Evolutionary conservation across 169 alveolate genomes (phyloP).

Genomic region (Cryptosporidium baileyi): DNA sequence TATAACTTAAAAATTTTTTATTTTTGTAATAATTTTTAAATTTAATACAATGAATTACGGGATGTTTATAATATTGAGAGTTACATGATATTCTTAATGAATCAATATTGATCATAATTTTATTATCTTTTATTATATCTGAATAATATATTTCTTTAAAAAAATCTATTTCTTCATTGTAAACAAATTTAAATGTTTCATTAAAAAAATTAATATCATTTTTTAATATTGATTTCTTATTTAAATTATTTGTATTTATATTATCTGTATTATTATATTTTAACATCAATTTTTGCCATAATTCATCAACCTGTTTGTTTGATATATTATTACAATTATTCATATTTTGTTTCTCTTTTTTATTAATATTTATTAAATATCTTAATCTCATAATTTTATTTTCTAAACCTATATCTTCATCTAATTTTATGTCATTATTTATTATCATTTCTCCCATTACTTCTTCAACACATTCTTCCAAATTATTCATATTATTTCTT

Average conservation of each 20-base stretch:
- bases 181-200: conserved; percentile 5
- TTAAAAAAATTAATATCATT: not conserved
- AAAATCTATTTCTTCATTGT: conserved; percentile 22
- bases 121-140: not conserved
- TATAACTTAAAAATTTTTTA: not conserved
- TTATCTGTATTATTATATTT: not conserved
- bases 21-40: not conserved
- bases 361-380: not conserved
- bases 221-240: not conserved
- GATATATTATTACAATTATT: not conserved
- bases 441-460: conserved; percentile 64
- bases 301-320: not conserved
- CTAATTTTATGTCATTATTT: conserved; percentile 12
- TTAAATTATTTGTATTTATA: not conserved
- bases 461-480: conserved; percentile 44
- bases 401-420: not conserved
- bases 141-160: conserved; percentile 27
- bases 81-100: not conserved
- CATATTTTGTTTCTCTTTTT: not conserved
- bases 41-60: not conserved
- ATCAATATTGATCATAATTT: not conserved
- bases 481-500: not conserved
- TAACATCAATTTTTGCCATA: conserved; percentile 29
- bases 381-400: conserved; percentile 36
- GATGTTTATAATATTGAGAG: not conserved